Conservation (phyloP, 352 stramenopile species). For the Saprolegnia diclina region DNA sequence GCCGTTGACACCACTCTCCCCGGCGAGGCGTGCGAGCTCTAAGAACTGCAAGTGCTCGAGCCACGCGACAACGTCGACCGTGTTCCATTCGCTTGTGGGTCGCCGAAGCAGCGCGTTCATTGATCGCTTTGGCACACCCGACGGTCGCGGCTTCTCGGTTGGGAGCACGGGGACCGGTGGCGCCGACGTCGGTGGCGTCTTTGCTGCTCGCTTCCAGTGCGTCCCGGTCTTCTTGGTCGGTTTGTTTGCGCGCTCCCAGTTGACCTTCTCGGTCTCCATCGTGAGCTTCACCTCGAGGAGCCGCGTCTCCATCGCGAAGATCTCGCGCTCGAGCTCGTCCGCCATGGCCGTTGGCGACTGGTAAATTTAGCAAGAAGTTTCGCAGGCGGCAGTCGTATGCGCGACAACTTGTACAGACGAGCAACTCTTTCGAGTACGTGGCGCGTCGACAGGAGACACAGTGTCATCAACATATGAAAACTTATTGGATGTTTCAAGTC, state of each 20-base stretch:
- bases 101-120: neutral
- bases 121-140: neutral
- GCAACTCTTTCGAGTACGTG: neutral
- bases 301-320: slow-evolving; percentile 16
- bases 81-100: neutral
- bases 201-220: slow-evolving; percentile 19
- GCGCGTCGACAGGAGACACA: too few species aligned
- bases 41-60: slow-evolving; percentile 13
- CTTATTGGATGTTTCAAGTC: too few species aligned
- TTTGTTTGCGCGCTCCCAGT: slow-evolving; percentile 26
- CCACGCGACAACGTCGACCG: slow-evolving; percentile 16
- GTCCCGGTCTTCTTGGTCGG: slow-evolving; percentile 18
- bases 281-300: slow-evolving; percentile 24
- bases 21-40: neutral
- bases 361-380: neutral
- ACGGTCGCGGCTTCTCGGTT: neutral
- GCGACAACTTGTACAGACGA: neutral
- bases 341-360: neutral
- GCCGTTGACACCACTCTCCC: neutral
- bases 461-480: too few species aligned
- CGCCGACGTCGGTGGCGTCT: neutral
- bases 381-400: neutral
- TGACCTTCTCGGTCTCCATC: slow-evolving; percentile 22
- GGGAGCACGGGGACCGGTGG: neutral
- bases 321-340: slow-evolving; percentile 24